Percentiles rank a stretch among this genome's conserved stretches.
Evolutionary conservation across 768 basidiomycete genomes (phyloP).

Genomic region (Strobilomyces dryophilus): DNA sequence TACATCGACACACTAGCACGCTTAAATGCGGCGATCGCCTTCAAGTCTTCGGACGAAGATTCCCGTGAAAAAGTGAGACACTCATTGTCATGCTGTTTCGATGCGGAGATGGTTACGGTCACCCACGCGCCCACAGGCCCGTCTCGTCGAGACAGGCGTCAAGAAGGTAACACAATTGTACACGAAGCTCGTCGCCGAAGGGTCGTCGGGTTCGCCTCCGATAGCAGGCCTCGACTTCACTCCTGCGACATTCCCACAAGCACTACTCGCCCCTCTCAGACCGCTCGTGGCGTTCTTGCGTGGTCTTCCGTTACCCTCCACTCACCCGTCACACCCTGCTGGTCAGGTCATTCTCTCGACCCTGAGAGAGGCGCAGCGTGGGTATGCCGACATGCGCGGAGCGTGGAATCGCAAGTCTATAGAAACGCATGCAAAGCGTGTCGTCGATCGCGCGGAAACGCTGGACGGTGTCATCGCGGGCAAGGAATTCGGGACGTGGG

Average conservation of each 20-base stretch:
- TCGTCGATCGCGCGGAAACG: conserved; percentile 67
- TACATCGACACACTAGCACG: conserved; percentile 76
- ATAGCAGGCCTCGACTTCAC: conserved; percentile 54
- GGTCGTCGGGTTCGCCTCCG: conserved; percentile 70
- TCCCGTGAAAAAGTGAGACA: conserved; percentile 48
- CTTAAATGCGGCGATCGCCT: conserved; percentile 75
- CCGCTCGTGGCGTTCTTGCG: conserved; percentile 70
- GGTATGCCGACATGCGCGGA: conserved; percentile 85
- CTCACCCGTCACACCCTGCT: conserved; percentile 81
- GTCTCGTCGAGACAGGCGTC: conserved; percentile 75
- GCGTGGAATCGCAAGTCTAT: conserved; percentile 72
- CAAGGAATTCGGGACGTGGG: conserved; percentile 69
- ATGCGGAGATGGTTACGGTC: neutral
- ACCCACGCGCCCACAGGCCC: conserved; percentile 40
- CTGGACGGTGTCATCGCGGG: conserved; percentile 63
- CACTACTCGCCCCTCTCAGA: conserved; percentile 47
- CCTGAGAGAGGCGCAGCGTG: conserved; percentile 72
- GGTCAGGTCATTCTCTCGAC: conserved; percentile 59
- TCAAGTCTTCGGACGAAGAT: conserved; percentile 58
- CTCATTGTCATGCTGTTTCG: neutral
- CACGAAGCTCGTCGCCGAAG: conserved; percentile 86
- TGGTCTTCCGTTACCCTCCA: conserved; percentile 68
- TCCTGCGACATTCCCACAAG: conserved; percentile 50
- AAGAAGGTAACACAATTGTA: conserved; percentile 80
- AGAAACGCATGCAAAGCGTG: conserved; percentile 64